Evolutionary conservation across 257 asterid species (phyloP), one percentile per base, ranked within the genome.

Genomic region (Penstemon newberryi): DNA sequence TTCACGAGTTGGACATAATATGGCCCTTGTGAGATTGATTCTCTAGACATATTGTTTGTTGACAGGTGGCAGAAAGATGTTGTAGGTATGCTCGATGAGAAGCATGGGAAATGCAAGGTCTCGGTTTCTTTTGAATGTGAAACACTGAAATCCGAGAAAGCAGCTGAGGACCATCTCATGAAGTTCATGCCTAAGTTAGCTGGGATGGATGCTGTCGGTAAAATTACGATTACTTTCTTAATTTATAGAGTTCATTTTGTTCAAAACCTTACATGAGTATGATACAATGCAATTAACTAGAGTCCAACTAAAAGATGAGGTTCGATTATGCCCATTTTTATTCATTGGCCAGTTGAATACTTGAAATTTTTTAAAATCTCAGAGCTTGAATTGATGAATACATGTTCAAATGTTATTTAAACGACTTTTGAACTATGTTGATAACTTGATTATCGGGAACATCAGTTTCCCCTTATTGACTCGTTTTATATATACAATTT

Each of bases 151-250:
- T 88, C 97, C 58, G 99, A 88, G 18, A 72, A 86, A 77, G 92
- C 87, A 67, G 99, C 97, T 7, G 96, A 89, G 82, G 96, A 89
- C 40, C 99, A 94, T 78, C 85, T 94, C 78, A 81, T 60, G 52
- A 81, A 80, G 77, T 94, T 87, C 95, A 94, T 94, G 96, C 99
- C 99, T 38, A 94, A 91, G 80, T 76, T 94, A 81, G 84, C 82
- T 4, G 97, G 97, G 78, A 77, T 84, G 86, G 95, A 89, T 76
- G 97, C 97, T 51, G 92, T 94, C 10, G 96, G 99, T 94, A 82
- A 84, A 69, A 6, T 40, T 11, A 10, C 50, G 37, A 49, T 49
- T 46, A 11, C 15, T 44, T 49, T 75, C 45, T 56, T 0, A 3
- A 33, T 46, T 58, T 54, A 54, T 69, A 54, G 15, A 60, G 37